Percentiles rank a stretch among this genome's conserved stretches.
These are phyloP conservation scores for Hortaea werneckii DNA, from an alignment of 2,329 filamentous ascomycete species.

Conservation along the genomic window DNA sequence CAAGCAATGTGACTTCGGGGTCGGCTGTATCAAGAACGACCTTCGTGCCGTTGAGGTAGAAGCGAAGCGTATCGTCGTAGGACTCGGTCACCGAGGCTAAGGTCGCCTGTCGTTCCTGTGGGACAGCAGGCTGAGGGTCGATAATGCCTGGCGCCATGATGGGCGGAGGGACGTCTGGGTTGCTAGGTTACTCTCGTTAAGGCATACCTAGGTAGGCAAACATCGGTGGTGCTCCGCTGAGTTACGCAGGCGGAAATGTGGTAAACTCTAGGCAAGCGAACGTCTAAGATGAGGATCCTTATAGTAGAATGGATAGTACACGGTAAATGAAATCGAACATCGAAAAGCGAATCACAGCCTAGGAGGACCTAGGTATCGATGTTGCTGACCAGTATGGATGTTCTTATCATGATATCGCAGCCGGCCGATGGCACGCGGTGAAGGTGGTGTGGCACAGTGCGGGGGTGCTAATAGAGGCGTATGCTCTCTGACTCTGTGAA, in stretches of 20 bases:
- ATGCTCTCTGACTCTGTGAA: no score
- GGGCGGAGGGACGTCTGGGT: background rate
- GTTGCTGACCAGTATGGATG: background rate
- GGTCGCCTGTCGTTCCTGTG: conserved; percentile 33
- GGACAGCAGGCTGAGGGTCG: conserved; percentile 35
- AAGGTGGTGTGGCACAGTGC: no score
- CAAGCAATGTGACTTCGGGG: conserved; percentile 81
- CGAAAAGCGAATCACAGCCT: background rate
- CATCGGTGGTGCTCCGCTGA: background rate
- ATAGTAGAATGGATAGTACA: no score
- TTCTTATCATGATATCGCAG: conserved; percentile 5
- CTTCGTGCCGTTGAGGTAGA: conserved; percentile 90
- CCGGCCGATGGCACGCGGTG: conserved; percentile 1
- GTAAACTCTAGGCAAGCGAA: background rate
- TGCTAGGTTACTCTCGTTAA: background rate
- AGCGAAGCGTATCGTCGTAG: conserved; percentile 80
- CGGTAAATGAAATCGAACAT: background rate
- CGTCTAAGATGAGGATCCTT: background rate
- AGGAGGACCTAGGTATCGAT: background rate
- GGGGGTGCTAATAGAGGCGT: no score
- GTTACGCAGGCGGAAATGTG: background rate
- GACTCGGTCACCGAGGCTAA: conserved; percentile 57
- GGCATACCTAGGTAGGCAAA: no score
- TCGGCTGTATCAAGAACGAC: conserved; percentile 79
- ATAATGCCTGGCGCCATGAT: conserved; percentile 50